Percentiles rank a stretch among this genome's conserved stretches.
Evolutionary conservation across 1,284 basidiomycete species (phyloP).

Genomic region (Singerocomus rubriflavus): DNA sequence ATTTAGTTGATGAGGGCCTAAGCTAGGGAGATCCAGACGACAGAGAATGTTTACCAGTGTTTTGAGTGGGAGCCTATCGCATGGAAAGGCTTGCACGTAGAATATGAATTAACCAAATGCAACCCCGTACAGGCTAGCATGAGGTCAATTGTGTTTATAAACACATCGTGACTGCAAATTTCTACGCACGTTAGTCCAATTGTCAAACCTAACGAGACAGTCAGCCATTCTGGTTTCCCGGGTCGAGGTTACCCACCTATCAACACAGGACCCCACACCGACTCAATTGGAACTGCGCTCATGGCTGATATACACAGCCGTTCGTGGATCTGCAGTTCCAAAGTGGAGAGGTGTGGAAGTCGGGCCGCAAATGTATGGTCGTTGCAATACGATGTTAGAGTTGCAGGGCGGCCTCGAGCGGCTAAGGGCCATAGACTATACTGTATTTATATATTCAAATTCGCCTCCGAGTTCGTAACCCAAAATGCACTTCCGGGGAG

Average conservation of each 20-base stretch:
- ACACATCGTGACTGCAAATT: background rate
- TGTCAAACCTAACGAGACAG: conserved; percentile 4
- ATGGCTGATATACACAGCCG: background rate
- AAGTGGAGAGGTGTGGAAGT: no score
- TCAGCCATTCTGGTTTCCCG: background rate
- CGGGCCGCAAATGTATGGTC: no score
- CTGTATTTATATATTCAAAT: background rate
- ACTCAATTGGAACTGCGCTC: background rate
- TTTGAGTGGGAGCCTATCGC: conserved; percentile 12
- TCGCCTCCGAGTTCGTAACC: background rate
- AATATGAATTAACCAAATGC: conserved; percentile 15
- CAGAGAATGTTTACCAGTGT: conserved; percentile 7
- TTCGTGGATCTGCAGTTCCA: no score
- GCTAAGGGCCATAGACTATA: background rate
- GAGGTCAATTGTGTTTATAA: background rate
- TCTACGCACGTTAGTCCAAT: conserved; percentile 9
- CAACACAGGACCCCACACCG: conserved; percentile 11
- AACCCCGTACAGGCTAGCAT: conserved; percentile 16
- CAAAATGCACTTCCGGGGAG: background rate
- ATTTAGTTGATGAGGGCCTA: background rate
- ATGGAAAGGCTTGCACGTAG: conserved; percentile 20
- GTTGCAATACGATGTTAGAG: background rate
- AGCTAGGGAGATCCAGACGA: background rate
- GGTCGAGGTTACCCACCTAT: conserved; percentile 10
- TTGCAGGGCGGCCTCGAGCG: background rate